Evolutionary conservation across 1,284 basidiomycete genomes (phyloP).

Genomic region (Cryptococcus sp.): DNA sequence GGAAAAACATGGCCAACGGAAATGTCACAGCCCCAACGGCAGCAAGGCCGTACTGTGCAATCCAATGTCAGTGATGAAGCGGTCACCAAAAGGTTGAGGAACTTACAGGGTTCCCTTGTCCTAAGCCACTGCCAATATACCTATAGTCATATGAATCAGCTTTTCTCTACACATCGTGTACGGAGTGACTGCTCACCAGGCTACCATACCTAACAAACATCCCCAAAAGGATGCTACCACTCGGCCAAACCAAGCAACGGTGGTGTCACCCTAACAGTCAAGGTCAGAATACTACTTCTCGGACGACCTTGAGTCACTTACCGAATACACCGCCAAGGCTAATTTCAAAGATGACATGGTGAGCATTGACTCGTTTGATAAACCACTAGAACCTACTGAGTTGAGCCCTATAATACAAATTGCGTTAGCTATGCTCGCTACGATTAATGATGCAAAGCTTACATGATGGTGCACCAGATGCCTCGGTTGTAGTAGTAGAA

Average conservation of each 20-base stretch:
- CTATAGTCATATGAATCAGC: slow-evolving; percentile 47
- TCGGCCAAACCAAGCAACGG: slow-evolving; percentile 66
- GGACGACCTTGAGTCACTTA: slow-evolving; percentile 5
- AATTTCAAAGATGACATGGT: neutral
- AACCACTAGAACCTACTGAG: slow-evolving; percentile 17
- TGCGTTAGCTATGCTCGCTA: neutral
- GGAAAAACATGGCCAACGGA: slow-evolving; percentile 61
- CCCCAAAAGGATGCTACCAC: slow-evolving; percentile 70
- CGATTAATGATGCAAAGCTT: slow-evolving; percentile 2
- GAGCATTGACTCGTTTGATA: neutral
- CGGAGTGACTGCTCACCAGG: slow-evolving; percentile 58
- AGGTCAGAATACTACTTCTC: slow-evolving; percentile 62
- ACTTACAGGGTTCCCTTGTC: slow-evolving; percentile 62
- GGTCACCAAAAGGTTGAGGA: neutral
- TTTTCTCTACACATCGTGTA: slow-evolving; percentile 13
- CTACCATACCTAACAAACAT: slow-evolving; percentile 62
- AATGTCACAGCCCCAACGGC: slow-evolving; percentile 69
- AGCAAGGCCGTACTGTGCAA: slow-evolving; percentile 64
- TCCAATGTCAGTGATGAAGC: neutral
- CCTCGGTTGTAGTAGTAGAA: slow-evolving; percentile 51
- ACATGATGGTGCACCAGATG: slow-evolving; percentile 47
- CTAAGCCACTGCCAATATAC: slow-evolving; percentile 71
- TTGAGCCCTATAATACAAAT: slow-evolving; percentile 30
- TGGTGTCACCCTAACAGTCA: slow-evolving; percentile 72
- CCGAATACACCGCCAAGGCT: slow-evolving; percentile 37